A percentile compares a stretch with the other conserved stretches of the same genome.
Conservation (phyloP, 2,329 filamentous ascomycete species). For the Cercospora beticola region DNA sequence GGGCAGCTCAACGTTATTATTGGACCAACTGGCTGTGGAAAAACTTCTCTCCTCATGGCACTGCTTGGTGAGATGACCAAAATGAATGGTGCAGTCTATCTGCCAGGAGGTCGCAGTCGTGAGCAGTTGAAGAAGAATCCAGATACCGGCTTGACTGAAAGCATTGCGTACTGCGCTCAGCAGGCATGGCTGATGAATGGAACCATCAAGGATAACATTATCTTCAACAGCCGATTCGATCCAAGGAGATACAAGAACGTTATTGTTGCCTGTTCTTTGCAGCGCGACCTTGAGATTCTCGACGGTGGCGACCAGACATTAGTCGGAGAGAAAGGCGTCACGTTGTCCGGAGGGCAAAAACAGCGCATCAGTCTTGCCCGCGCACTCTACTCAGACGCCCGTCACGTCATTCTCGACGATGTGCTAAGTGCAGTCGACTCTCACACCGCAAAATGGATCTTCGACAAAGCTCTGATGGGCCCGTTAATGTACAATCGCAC, state of each 20-base stretch:
- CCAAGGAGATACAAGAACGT: constrained; percentile 83
- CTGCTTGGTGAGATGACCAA: constrained; percentile 94
- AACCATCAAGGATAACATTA: constrained; percentile 91
- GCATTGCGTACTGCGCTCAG: constrained; percentile 93
- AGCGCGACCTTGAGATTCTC: constrained; percentile 87
- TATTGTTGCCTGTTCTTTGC: constrained; percentile 83
- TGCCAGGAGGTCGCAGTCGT: constrained; percentile 81
- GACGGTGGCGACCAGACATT: constrained; percentile 90
- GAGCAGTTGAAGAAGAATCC: constrained; percentile 81
- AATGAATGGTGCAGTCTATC: constrained; percentile 73
- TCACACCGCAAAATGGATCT: constrained; percentile 97
- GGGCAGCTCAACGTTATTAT: constrained; percentile 90
- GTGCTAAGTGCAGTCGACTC: constrained; percentile 96
- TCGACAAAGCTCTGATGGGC: constrained; percentile 86
- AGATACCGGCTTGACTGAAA: constrained; percentile 83
- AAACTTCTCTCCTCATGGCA: constrained; percentile 94
- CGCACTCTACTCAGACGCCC: constrained; percentile 92
- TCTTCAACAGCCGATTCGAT: constrained; percentile 81
- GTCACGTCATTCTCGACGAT: constrained; percentile 88
- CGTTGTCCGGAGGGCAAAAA: constrained; percentile 94
- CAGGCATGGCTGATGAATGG: constrained; percentile 96
- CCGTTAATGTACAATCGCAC: constrained; percentile 85
- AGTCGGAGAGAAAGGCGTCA: constrained; percentile 96
- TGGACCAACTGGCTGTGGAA: constrained; percentile 89
- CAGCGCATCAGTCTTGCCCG: constrained; percentile 96